Percentiles rank a stretch among this genome's conserved stretches.
Conservation (phyloP, 768 basidiomycete species). For the Trametopsis cervina region DNA sequence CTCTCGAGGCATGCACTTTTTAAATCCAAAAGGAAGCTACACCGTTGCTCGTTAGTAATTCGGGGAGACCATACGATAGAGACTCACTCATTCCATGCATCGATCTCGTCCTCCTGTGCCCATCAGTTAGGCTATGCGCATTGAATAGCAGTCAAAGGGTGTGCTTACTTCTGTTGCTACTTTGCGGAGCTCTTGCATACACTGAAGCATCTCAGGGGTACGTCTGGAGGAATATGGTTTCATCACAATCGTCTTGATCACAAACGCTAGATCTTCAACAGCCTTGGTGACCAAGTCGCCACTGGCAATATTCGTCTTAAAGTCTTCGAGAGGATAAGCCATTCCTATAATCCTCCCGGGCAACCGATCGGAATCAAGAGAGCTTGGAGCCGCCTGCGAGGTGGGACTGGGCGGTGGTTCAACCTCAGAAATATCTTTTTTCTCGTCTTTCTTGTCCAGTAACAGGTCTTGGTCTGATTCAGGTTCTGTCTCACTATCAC, state of each 20-base stretch:
- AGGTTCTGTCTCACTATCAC: slow-evolving; percentile 47
- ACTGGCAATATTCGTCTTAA: slow-evolving; percentile 56
- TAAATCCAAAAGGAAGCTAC: slow-evolving; percentile 56
- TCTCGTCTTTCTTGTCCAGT: slow-evolving; percentile 13
- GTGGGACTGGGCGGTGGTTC: not conserved
- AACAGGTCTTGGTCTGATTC: slow-evolving; percentile 30
- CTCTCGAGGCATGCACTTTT: slow-evolving; percentile 44
- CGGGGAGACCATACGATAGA: not conserved
- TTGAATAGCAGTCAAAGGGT: not conserved
- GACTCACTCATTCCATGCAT: slow-evolving; percentile 70
- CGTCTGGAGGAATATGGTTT: slow-evolving; percentile 67
- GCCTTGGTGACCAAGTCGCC: slow-evolving; percentile 84
- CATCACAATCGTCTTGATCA: slow-evolving; percentile 64
- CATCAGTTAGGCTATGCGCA: not conserved
- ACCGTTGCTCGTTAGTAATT: slow-evolving; percentile 2
- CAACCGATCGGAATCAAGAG: slow-evolving; percentile 49
- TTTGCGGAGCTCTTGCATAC: slow-evolving; percentile 60
- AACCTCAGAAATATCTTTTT: not conserved
- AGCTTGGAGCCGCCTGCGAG: slow-evolving; percentile 13
- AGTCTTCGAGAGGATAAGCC: slow-evolving; percentile 71
- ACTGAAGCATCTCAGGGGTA: slow-evolving; percentile 63
- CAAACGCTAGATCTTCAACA: slow-evolving; percentile 67
- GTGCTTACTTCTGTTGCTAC: slow-evolving; percentile 52
- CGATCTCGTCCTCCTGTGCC: slow-evolving; percentile 71
- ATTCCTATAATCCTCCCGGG: slow-evolving; percentile 73